Base-by-base conservation (phyloP, 805 yeast genomes). In the Ogataea philodendri region DNA sequence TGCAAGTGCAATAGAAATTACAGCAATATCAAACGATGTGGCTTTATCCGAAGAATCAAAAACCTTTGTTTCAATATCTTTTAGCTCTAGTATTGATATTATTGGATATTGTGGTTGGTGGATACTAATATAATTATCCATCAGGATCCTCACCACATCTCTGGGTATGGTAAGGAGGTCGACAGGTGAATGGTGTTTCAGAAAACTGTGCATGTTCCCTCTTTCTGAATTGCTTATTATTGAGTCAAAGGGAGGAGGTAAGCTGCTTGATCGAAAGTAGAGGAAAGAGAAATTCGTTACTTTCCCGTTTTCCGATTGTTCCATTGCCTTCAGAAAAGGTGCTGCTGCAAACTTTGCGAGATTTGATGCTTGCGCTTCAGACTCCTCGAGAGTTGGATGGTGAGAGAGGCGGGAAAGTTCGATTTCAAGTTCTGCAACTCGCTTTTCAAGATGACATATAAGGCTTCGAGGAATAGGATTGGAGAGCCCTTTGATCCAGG, bases 81-180 rank as follows among this genome's bases (percentile, higher is more conserved):
- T 40, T 24, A 44, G 28, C 15, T 11, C 28, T 25, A 35, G 17
- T 19, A 36, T 44, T 7, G 48, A 44, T 3, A 44, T 28, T 5
- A 44, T 44, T 9, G 48, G 48, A 18, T 44, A 44, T 22, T 44
- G 48, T 9, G 48, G 48, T 13, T 31, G 41, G 22, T 44, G 41
- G 16, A 16, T 34, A 11, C 35, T 35, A 11, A 37, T 17, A 29
- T 44, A 44, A 30, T 44, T 44, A 1, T 27, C 19, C 39, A 44
- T 15, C 14, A 44, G 31, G 3, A 44, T 37, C 10, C 26, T 19
- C 4, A 44, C 48, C 5, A 44, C 41, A 11, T 42, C 42, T 13
- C 11, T 7, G 1, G 48, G 48, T 14, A 44, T 44, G 22, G 42
- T 44, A 28, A 34, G 30, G 3, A 44, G 23, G 26, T 44, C 48